Conservation (phyloP, 2,329 filamentous ascomycete species). For the Herpotrichia juniperi region DNA sequence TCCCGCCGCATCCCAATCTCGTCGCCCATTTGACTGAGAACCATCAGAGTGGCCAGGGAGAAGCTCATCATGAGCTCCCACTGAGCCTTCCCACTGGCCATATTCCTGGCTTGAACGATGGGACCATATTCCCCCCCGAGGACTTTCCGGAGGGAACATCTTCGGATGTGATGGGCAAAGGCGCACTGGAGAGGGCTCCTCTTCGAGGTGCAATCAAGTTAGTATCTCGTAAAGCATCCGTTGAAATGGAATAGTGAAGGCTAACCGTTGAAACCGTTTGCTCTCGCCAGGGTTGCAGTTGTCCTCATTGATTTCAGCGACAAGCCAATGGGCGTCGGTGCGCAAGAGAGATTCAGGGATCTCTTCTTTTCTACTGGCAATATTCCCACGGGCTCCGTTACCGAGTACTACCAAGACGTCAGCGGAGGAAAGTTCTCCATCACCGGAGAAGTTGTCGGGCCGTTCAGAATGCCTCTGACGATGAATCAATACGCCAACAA, state of each 20-base stretch:
- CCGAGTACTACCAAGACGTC: conserved; percentile 29
- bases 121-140: no score
- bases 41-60: no score
- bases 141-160: no score
- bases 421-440: conserved; percentile 23
- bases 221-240: neutral
- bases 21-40: no score
- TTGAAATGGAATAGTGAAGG: no score
- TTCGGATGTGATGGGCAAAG: conserved; percentile 19
- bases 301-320: conserved; percentile 30
- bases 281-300: conserved; percentile 16
- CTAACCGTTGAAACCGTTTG: neutral
- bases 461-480: conserved; percentile 21
- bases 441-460: conserved; percentile 28
- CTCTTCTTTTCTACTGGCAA: conserved; percentile 30
- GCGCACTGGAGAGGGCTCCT: conserved; percentile 23
- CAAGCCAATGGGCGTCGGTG: conserved; percentile 18
- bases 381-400: conserved; percentile 27
- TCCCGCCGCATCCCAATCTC: no score
- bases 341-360: conserved; percentile 22
- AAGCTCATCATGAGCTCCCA: no score
- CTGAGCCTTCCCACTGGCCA: no score
- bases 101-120: no score
- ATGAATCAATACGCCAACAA: conserved; percentile 28
- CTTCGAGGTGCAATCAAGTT: conserved; percentile 22